These are phyloP conservation scores for Chernovozyma aurita DNA, from an alignment of 1,139 yeast species.

Conservation along the genomic window DNA sequence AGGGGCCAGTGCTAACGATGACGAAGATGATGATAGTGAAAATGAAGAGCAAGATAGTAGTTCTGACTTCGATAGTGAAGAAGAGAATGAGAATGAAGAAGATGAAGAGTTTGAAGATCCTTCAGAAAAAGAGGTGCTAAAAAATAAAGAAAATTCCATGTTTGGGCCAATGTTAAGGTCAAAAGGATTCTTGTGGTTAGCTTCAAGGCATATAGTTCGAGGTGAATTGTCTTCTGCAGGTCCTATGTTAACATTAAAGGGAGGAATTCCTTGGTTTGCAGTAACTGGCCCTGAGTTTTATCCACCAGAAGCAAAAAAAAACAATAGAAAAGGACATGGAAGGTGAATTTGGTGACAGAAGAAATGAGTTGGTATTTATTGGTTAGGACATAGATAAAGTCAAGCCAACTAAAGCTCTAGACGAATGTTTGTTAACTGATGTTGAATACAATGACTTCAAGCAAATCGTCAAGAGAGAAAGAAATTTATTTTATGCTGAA, in stretches of 20 bases:
- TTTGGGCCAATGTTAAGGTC: constrained; percentile 36
- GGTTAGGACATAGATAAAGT: constrained; percentile 30
- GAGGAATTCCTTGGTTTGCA: constrained; percentile 44
- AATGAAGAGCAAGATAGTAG: constrained; percentile 10
- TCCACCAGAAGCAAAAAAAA: constrained; percentile 26
- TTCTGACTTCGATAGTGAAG: constrained; percentile 8
- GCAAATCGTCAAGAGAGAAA: constrained; percentile 19
- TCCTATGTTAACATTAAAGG: constrained; percentile 36
- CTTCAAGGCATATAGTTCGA: constrained; percentile 34
- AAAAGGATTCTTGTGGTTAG: constrained; percentile 47
- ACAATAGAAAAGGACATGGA: constrained; percentile 31
- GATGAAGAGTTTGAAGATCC: constrained; percentile 18
- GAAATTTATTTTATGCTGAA: constrained; percentile 26
- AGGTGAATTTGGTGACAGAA: constrained; percentile 38
- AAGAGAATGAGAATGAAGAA: constrained; percentile 13
- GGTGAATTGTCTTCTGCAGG: constrained; percentile 49
- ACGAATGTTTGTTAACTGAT: constrained; percentile 34
- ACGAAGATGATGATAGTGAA: constrained; percentile 8
- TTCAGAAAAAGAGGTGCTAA: constrained; percentile 18
- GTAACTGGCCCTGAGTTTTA: constrained; percentile 30
- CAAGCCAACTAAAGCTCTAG: constrained; percentile 22
- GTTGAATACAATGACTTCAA: constrained; percentile 25
- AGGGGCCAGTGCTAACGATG: constrained; percentile 11
- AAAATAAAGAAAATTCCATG: constrained; percentile 30
- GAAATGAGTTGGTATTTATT: constrained; percentile 43